Evolutionary conservation across 352 stramenopile species (phyloP).

Genomic region (Globisporangium irregulare): DNA sequence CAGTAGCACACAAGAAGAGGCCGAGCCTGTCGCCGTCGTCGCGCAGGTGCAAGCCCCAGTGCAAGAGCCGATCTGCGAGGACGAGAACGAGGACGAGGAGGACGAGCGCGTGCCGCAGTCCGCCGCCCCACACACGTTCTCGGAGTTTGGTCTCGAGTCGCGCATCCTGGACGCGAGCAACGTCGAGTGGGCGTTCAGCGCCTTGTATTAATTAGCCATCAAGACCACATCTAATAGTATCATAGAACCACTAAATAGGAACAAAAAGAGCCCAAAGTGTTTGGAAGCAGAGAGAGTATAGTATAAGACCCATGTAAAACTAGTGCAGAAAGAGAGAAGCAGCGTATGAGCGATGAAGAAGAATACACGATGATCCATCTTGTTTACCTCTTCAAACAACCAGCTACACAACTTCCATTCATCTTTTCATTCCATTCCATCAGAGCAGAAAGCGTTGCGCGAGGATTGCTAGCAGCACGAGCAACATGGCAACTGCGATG

Average conservation of each 20-base stretch:
- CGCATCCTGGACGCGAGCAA: conserved; percentile 54
- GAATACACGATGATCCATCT: conserved; percentile 18
- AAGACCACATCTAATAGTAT: conserved; percentile 11
- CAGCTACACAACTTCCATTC: not conserved
- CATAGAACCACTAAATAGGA: conserved; percentile 18
- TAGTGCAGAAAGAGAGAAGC: conserved; percentile 10
- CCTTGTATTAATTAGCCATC: conserved; percentile 50
- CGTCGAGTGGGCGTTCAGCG: conserved; percentile 77
- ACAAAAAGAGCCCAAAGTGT: conserved; percentile 1
- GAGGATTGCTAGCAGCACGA: conserved; percentile 23
- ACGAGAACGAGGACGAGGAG: conserved; percentile 8
- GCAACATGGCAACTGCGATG: conserved; percentile 36
- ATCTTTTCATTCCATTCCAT: not conserved
- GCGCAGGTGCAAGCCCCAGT: not conserved
- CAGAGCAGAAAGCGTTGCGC: conserved; percentile 19
- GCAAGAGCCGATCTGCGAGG: not conserved
- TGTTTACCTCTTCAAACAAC: not conserved
- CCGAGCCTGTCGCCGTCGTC: not conserved
- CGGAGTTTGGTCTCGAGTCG: conserved; percentile 70
- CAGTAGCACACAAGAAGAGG: not conserved
- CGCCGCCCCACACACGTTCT: conserved; percentile 48
- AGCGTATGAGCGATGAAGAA: not conserved
- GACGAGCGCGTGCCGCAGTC: conserved; percentile 6
- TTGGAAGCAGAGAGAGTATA: conserved; percentile 20
- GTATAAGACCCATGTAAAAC: conserved; percentile 25